Percentiles rank a stretch among this genome's conserved stretches.
Conservation (phyloP, 2,329 filamentous ascomycete species). For the Pseudogymnoascus sp. region DNA sequence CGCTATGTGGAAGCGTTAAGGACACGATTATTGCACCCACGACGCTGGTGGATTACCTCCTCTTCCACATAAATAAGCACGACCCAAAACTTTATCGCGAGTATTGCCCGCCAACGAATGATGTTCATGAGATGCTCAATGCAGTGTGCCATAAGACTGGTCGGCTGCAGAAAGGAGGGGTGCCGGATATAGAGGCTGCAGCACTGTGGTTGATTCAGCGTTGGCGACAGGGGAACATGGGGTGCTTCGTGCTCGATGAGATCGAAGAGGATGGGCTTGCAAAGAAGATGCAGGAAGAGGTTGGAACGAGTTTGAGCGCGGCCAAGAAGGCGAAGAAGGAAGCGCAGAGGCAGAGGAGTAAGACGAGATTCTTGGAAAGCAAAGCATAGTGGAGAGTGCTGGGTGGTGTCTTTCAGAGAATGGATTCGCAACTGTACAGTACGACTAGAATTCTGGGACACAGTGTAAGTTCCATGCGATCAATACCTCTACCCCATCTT, state of each 20-base stretch:
- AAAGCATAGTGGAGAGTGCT: background rate
- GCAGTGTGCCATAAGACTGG: constrained; percentile 68
- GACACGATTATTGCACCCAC: constrained; percentile 73
- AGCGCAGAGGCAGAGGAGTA: constrained; percentile 38
- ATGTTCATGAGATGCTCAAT: constrained; percentile 65
- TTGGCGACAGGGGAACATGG: constrained; percentile 72
- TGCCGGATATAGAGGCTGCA: constrained; percentile 62
- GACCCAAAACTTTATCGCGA: constrained; percentile 28
- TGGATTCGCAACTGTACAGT: background rate
- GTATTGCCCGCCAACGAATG: constrained; percentile 71
- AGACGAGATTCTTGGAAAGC: constrained; percentile 11
- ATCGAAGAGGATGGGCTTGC: constrained; percentile 56
- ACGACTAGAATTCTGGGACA: constrained; percentile 2
- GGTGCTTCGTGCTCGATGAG: constrained; percentile 72
- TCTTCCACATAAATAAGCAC: constrained; percentile 68
- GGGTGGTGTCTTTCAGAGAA: no score
- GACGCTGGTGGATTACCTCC: constrained; percentile 80
- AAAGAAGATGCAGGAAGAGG: constrained; percentile 40
- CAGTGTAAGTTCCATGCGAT: background rate
- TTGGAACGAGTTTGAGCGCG: constrained; percentile 56
- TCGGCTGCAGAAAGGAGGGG: constrained; percentile 64
- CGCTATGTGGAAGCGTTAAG: constrained; percentile 83
- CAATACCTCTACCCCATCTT: background rate
- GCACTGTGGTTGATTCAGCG: constrained; percentile 74
- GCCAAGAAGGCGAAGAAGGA: constrained; percentile 61